phyloP scores from a whole-genome alignment of 2,329 filamentous ascomycete genomes.

The Diaporthe vexans region DNA sequence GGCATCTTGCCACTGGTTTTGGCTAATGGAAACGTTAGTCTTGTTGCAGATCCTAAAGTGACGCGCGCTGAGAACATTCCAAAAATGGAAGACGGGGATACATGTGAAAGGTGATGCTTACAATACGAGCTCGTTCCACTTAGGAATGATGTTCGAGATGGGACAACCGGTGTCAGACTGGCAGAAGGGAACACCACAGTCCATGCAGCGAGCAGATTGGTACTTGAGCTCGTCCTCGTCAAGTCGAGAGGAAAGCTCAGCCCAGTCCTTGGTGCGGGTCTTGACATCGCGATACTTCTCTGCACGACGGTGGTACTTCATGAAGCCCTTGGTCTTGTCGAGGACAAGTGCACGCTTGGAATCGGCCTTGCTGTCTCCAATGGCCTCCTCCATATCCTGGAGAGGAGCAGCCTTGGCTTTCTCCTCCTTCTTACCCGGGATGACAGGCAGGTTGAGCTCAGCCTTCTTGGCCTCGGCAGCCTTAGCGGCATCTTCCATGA shows the following conservation, averaged over 20 bases:
- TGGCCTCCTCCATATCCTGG: conserved; percentile 90
- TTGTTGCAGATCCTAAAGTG: too few relatives aligned
- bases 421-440: conserved; percentile 77
- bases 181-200: conserved; percentile 98
- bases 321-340: conserved; percentile 98
- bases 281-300: conserved; percentile 93
- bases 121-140: conserved; percentile 90
- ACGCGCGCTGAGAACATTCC: too few relatives aligned
- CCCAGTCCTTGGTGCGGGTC: conserved; percentile 92
- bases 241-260: conserved; percentile 87
- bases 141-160: conserved; percentile 97
- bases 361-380: conserved; percentile 86
- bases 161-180: conserved; percentile 96
- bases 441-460: conserved; percentile 83
- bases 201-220: conserved; percentile 97
- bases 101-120: background rate
- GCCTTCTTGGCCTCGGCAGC: conserved; percentile 87
- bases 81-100: too few relatives aligned
- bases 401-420: conserved; percentile 82
- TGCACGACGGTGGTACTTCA: conserved; percentile 93
- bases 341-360: conserved; percentile 93
- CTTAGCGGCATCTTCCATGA: conserved; percentile 88
- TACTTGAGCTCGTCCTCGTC: conserved; percentile 97
- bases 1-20: conserved; percentile 87
- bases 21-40: too few relatives aligned